These are phyloP conservation scores for Acanthamoeba castellanii DNA, from an alignment of 208 protist genomes.

Conservation along the genomic window DNA sequence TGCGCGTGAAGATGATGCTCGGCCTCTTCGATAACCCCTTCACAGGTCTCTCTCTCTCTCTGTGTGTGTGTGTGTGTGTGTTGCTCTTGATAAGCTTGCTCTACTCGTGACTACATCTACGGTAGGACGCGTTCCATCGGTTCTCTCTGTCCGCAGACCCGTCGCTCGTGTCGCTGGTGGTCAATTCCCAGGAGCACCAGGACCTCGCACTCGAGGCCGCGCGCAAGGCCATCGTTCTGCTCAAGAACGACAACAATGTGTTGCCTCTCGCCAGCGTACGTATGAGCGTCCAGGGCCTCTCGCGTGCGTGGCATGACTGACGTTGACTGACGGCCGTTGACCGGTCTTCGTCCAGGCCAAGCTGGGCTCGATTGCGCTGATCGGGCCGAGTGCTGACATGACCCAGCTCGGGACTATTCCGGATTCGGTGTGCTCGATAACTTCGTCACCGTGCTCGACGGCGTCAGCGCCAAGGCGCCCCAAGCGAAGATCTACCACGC, in stretches of 20 bases:
- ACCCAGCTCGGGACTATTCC: neutral
- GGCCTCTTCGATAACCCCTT: neutral
- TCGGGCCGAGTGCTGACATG: neutral
- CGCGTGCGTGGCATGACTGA: neutral
- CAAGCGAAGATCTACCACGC: neutral
- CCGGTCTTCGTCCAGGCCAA: neutral
- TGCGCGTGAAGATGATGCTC: constrained; percentile 43
- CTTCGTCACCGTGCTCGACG: neutral
- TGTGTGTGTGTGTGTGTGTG: too few relatives aligned
- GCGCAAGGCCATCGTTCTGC: neutral
- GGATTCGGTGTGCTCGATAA: neutral
- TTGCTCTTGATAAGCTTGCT: neutral
- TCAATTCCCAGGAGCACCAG: neutral
- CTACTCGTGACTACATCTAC: too few relatives aligned
- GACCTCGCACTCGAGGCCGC: neutral
- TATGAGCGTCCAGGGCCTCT: neutral
- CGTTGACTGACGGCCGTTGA: neutral
- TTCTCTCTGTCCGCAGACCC: neutral
- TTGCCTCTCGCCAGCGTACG: neutral
- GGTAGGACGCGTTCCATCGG: neutral
- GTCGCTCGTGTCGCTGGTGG: neutral
- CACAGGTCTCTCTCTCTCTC: neutral
- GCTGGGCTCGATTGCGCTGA: neutral
- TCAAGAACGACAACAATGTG: neutral
- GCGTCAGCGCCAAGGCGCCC: neutral